A percentile compares a stretch with the other conserved stretches of the same genome.
Evolutionary conservation across 345 rosid genomes (phyloP).

Genomic region (Citrus inodora): DNA sequence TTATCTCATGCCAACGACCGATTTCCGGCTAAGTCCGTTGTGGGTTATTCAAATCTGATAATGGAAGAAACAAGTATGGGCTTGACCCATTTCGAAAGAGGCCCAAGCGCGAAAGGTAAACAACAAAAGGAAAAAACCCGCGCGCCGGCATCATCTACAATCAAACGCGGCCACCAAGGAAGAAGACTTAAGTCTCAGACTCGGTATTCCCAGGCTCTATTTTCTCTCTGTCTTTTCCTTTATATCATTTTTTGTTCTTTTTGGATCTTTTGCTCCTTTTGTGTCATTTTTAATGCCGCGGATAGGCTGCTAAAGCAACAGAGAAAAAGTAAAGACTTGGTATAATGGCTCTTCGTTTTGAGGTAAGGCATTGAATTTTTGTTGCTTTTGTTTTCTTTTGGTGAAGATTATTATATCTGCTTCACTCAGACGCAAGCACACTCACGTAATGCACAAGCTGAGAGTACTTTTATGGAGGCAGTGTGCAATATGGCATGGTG

Average conservation of each 20-base stretch:
- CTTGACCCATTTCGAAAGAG: neutral
- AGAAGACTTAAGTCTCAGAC: constrained; percentile 8
- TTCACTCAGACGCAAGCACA: neutral
- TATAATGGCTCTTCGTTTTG: constrained; percentile 39
- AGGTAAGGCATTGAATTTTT: constrained; percentile 18
- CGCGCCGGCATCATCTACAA: neutral
- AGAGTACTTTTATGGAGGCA: neutral
- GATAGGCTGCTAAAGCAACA: neutral
- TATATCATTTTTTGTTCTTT: neutral
- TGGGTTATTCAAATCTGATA: no score
- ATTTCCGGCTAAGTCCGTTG: no score
- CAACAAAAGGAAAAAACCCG: neutral
- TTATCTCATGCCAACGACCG: no score
- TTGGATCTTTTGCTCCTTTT: neutral
- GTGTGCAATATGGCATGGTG: neutral
- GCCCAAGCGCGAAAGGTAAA: neutral
- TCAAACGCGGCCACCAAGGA: neutral
- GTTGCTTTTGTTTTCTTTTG: neutral
- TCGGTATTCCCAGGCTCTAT: neutral
- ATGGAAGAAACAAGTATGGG: neutral
- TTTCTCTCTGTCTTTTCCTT: neutral
- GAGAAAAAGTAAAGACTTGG: neutral
- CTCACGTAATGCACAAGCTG: neutral
- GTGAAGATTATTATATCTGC: neutral
- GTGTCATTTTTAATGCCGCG: neutral